These are phyloP conservation scores for Chlorella variabilis DNA, from an alignment of 163 green algal species.

Conservation along the genomic window DNA sequence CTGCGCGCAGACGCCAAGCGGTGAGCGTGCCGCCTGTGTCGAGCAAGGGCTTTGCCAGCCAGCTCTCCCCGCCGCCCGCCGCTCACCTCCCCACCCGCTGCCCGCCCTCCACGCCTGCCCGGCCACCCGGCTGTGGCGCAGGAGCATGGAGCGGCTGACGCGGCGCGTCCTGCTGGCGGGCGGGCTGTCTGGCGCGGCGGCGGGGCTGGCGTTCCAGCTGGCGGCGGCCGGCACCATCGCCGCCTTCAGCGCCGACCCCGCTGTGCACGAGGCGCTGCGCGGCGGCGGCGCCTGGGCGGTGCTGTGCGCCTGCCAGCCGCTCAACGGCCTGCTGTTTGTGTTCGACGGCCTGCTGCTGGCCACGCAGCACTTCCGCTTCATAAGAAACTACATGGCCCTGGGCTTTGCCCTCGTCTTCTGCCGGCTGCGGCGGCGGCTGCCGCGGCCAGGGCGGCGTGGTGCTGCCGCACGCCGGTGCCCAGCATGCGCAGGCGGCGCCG, in stretches of 20 bases:
- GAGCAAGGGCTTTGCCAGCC: too few relatives aligned
- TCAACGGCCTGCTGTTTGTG: constrained; percentile 52
- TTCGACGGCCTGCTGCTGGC: constrained; percentile 49
- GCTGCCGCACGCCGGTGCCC: too few relatives aligned
- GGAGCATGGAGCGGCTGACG: constrained; percentile 23
- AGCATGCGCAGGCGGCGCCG: not conserved
- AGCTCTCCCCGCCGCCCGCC: not conserved
- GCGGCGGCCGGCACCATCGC: not conserved
- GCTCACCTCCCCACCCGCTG: not conserved
- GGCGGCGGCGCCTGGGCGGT: constrained; percentile 24
- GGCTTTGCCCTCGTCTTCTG: constrained; percentile 39
- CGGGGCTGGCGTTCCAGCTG: constrained; percentile 30
- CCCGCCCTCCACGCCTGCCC: not conserved
- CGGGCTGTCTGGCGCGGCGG: constrained; percentile 4
- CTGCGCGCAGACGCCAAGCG: constrained; percentile 24
- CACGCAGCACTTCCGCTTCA: constrained; percentile 47
- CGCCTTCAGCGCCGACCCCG: constrained; percentile 32
- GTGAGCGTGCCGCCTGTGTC: not conserved
- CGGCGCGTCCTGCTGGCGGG: constrained; percentile 20
- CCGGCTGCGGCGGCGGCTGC: constrained; percentile 21
- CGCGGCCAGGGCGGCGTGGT: not conserved
- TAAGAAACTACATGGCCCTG: constrained; percentile 44
- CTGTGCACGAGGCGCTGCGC: constrained; percentile 9
- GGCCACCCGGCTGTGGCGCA: not conserved
- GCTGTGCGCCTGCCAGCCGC: constrained; percentile 35